A percentile compares a stretch with the other conserved stretches of the same genome.
Conservation (phyloP, 2,329 filamentous ascomycete species). For the Oidium heveae region DNA sequence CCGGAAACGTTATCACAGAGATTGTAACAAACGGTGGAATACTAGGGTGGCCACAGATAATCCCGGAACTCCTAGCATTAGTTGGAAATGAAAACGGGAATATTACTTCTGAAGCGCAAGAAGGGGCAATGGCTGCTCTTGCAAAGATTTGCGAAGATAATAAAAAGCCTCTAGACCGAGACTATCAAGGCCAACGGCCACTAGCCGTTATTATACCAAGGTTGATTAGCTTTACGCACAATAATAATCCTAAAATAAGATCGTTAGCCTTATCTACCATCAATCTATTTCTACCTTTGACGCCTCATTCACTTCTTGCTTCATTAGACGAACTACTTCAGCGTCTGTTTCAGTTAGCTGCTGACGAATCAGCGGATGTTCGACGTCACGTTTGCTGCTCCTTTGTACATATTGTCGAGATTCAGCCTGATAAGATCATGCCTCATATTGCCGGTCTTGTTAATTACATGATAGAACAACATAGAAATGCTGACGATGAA, state of each 20-base stretch:
- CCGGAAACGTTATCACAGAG: slow-evolving; percentile 86
- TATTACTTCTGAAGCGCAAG: slow-evolving; percentile 47
- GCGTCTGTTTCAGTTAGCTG: slow-evolving; percentile 57
- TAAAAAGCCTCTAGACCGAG: slow-evolving; percentile 57
- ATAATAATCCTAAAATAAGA: slow-evolving; percentile 50
- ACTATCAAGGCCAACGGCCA: slow-evolving; percentile 71
- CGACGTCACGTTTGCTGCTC: slow-evolving; percentile 80
- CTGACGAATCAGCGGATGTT: slow-evolving; percentile 57
- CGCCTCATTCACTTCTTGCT: slow-evolving; percentile 57
- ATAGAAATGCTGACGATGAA: slow-evolving; percentile 56
- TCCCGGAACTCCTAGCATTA: slow-evolving; percentile 59
- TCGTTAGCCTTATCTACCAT: slow-evolving; percentile 59
- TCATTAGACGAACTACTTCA: slow-evolving; percentile 61
- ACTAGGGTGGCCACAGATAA: slow-evolving; percentile 70
- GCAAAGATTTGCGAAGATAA: slow-evolving; percentile 96
- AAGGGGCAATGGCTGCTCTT: slow-evolving; percentile 81
- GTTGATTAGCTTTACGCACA: slow-evolving; percentile 65
- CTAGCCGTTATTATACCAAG: slow-evolving; percentile 76
- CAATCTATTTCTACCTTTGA: slow-evolving; percentile 74
- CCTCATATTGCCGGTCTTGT: slow-evolving; percentile 75
- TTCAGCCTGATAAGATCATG: slow-evolving; percentile 67
- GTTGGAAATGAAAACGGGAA: slow-evolving; percentile 48
- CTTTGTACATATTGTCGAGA: slow-evolving; percentile 78
- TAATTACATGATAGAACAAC: slow-evolving; percentile 78
- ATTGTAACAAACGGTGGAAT: slow-evolving; percentile 65